Percentiles rank a stretch among this genome's conserved stretches.
These are phyloP conservation scores for Penicillium freii DNA, from an alignment of 2,329 filamentous ascomycete species.

Conservation along the genomic window DNA sequence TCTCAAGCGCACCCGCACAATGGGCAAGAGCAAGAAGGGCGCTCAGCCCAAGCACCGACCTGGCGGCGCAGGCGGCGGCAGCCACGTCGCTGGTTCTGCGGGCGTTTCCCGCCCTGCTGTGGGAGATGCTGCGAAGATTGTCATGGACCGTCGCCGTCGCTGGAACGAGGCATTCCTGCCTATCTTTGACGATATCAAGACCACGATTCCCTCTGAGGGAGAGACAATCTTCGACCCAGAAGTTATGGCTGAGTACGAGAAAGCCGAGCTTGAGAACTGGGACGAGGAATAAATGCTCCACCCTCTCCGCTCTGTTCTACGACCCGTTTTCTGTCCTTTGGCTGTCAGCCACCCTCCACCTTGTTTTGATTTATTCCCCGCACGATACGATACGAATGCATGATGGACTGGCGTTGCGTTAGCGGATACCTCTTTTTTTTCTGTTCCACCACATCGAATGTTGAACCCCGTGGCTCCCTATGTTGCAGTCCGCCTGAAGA, in stretches of 20 bases:
- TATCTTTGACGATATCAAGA: slow-evolving; percentile 80
- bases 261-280: slow-evolving; percentile 75
- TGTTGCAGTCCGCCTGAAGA: not conserved
- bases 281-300: slow-evolving; percentile 65
- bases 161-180: slow-evolving; percentile 91
- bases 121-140: slow-evolving; percentile 81
- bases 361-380: slow-evolving; percentile 5
- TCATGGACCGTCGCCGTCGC: slow-evolving; percentile 86
- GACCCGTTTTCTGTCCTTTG: not conserved
- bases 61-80: slow-evolving; percentile 71
- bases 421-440: slow-evolving; percentile 12
- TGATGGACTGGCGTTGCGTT: slow-evolving; percentile 22
- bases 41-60: slow-evolving; percentile 57
- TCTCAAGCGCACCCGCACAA: slow-evolving; percentile 88
- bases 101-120: slow-evolving; percentile 61
- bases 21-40: slow-evolving; percentile 91
- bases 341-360: not conserved
- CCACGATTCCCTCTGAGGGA: slow-evolving; percentile 65
- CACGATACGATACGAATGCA: slow-evolving; percentile 21
- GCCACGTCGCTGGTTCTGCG: slow-evolving; percentile 48
- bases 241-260: slow-evolving; percentile 70
- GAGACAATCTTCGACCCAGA: slow-evolving; percentile 74
- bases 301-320: not conserved
- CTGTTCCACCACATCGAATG: not conserved
- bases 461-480: not conserved